Percentiles rank a stretch among this genome's conserved stretches.
Evolutionary conservation across 1,139 yeast genomes (phyloP).

Genomic region (Blastobotrys buckinghamii): DNA sequence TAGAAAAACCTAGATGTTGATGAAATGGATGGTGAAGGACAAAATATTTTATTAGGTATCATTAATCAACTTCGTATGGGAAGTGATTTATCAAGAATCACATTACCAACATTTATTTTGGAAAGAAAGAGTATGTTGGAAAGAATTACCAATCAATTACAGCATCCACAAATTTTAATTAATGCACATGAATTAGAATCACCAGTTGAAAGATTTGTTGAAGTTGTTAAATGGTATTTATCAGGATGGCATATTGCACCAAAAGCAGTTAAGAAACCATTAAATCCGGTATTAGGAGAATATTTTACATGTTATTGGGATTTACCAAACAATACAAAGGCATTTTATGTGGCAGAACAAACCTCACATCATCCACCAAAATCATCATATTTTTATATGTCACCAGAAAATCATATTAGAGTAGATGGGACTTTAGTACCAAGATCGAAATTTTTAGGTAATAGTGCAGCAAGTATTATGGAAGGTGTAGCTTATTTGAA

Average conservation of each 20-base stretch:
- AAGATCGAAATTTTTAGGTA: conserved; percentile 81
- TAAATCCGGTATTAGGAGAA: conserved; percentile 92
- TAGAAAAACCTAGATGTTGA: conserved; percentile 53
- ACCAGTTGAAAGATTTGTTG: conserved; percentile 60
- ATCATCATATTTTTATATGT: conserved; percentile 82
- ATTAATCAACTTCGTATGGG: conserved; percentile 92
- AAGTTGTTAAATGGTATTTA: conserved; percentile 80
- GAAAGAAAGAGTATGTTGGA: conserved; percentile 96
- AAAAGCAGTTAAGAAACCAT: conserved; percentile 94
- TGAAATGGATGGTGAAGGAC: conserved; percentile 87
- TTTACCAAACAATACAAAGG: conserved; percentile 58
- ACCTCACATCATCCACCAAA: conserved; percentile 99
- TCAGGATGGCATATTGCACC: conserved; percentile 98
- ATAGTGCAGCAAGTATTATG: conserved; percentile 96
- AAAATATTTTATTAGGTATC: conserved; percentile 76
- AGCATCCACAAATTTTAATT: conserved; percentile 69
- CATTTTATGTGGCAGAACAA: conserved; percentile 87
- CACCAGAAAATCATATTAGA: conserved; percentile 74
- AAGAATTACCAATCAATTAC: conserved; percentile 84
- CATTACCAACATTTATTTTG: conserved; percentile 88
- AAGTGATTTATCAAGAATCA: conserved; percentile 80
- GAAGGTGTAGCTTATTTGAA: conserved; percentile 78
- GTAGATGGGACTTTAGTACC: conserved; percentile 90
- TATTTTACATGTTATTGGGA: conserved; percentile 91
- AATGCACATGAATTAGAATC: conserved; percentile 57